A percentile compares a stretch with the other conserved stretches of the same genome.
These are phyloP conservation scores for Cadophora malorum DNA, from an alignment of 2,329 filamentous ascomycete genomes.

Conservation along the genomic window DNA sequence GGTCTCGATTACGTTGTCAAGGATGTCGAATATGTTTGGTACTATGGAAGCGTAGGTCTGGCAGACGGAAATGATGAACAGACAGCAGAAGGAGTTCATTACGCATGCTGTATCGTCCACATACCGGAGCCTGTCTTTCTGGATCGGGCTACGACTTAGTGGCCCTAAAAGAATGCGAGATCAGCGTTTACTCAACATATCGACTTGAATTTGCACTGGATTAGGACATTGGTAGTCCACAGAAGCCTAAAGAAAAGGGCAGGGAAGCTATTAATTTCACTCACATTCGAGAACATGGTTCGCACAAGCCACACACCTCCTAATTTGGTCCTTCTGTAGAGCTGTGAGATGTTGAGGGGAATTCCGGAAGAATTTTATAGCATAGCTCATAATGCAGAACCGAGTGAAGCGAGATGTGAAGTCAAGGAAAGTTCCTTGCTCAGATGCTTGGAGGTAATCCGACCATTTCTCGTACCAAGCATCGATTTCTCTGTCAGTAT, in stretches of 20 bases:
- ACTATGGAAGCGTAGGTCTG: slow-evolving; percentile 22
- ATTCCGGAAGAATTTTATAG: slow-evolving; percentile 22
- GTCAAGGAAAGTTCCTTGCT: slow-evolving; percentile 21
- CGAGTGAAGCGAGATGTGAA: slow-evolving; percentile 25
- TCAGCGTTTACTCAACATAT: neutral
- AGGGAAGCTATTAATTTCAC: neutral
- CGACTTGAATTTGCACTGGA: neutral
- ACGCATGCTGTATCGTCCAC: slow-evolving; percentile 25
- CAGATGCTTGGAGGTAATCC: slow-evolving; percentile 15
- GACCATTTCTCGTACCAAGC: slow-evolving; percentile 26
- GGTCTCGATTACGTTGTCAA: slow-evolving; percentile 25
- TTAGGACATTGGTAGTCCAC: neutral
- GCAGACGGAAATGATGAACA: slow-evolving; percentile 22
- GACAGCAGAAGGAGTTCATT: slow-evolving; percentile 22
- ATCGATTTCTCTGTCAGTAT: slow-evolving; percentile 24
- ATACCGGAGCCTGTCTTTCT: slow-evolving; percentile 25
- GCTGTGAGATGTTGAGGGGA: slow-evolving; percentile 16
- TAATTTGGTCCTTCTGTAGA: slow-evolving; percentile 19
- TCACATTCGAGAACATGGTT: slow-evolving; percentile 23
- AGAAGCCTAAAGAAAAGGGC: neutral
- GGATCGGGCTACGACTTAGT: slow-evolving; percentile 20
- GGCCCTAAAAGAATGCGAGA: slow-evolving; percentile 6
- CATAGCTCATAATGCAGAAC: slow-evolving; percentile 29
- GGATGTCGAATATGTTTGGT: slow-evolving; percentile 19
- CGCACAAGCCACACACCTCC: slow-evolving; percentile 22